phyloP scores from a whole-genome alignment of 1,284 basidiomycete genomes.

The Papiliotrema laurentii region DNA sequence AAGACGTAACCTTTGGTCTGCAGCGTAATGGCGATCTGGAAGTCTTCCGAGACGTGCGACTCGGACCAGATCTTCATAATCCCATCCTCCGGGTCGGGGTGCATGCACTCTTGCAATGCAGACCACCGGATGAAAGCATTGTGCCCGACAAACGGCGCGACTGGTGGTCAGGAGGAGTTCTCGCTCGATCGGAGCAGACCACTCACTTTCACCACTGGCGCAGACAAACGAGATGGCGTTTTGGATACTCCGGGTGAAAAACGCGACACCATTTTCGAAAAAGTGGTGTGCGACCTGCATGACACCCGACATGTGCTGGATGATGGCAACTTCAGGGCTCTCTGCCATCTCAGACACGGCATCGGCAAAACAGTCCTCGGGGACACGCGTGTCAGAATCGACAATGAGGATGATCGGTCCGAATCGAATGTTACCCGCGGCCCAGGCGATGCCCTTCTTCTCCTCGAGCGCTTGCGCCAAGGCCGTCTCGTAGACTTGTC shows the following conservation, averaged over 20 bases:
- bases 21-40: slow-evolving; percentile 67
- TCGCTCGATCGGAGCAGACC: neutral
- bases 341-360: slow-evolving; percentile 73
- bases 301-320: slow-evolving; percentile 51
- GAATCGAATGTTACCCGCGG: slow-evolving; percentile 41
- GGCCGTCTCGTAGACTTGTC: slow-evolving; percentile 33
- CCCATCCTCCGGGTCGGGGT: slow-evolving; percentile 63
- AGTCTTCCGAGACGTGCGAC: slow-evolving; percentile 76
- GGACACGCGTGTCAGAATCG: slow-evolving; percentile 80
- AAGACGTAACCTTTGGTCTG: slow-evolving; percentile 62
- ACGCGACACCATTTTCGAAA: slow-evolving; percentile 79
- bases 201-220: slow-evolving; percentile 59
- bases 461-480: slow-evolving; percentile 50
- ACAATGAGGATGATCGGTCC: slow-evolving; percentile 61
- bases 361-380: slow-evolving; percentile 78
- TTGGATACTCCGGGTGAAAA: slow-evolving; percentile 76
- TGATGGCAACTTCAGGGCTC: slow-evolving; percentile 72
- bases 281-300: slow-evolving; percentile 82
- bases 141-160: slow-evolving; percentile 76
- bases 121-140: slow-evolving; percentile 85
- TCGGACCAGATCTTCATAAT: slow-evolving; percentile 72
- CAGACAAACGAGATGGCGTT: slow-evolving; percentile 60
- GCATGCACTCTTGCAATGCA: slow-evolving; percentile 74
- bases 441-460: slow-evolving; percentile 54
- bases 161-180: slow-evolving; percentile 21